These are phyloP conservation scores for Leishmania aethiopica DNA, from an alignment of 208 protist genomes.

Conservation along the genomic window DNA sequence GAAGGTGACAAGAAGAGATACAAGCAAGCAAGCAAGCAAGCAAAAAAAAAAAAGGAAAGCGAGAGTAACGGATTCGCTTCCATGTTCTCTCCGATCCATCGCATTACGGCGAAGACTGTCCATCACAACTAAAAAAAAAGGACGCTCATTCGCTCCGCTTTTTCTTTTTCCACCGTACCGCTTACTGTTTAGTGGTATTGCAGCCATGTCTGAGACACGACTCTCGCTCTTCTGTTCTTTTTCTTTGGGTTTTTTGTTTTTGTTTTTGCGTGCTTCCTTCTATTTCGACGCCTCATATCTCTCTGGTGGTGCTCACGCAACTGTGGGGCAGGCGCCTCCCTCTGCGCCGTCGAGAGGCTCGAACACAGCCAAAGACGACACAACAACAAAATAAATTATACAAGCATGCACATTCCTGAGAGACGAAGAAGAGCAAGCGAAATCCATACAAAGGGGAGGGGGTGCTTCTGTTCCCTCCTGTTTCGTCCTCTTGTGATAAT, in stretches of 20 bases:
- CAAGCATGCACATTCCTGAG: background rate
- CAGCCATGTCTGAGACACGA: background rate
- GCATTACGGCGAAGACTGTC: background rate
- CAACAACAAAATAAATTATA: background rate
- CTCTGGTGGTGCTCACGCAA: background rate
- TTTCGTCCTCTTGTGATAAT: background rate
- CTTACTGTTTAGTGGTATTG: background rate
- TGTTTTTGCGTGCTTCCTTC: background rate
- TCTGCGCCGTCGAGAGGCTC: background rate
- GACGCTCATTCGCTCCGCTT: background rate
- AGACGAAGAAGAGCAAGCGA: background rate
- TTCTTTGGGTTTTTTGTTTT: background rate
- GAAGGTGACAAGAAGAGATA: background rate
- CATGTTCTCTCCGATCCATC: background rate
- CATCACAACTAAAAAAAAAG: background rate
- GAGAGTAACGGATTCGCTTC: background rate
- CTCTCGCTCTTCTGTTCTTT: background rate
- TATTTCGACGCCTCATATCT: background rate
- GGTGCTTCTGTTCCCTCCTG: background rate
- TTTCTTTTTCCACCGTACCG: background rate
- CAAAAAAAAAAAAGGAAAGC: background rate
- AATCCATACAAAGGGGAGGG: background rate
- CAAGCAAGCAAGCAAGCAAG: too few species aligned
- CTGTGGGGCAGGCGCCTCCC: background rate
- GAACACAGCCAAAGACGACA: background rate